phyloP scores from a whole-genome alignment of 257 asterid species.

The Fraxinus pennsylvanica region DNA sequence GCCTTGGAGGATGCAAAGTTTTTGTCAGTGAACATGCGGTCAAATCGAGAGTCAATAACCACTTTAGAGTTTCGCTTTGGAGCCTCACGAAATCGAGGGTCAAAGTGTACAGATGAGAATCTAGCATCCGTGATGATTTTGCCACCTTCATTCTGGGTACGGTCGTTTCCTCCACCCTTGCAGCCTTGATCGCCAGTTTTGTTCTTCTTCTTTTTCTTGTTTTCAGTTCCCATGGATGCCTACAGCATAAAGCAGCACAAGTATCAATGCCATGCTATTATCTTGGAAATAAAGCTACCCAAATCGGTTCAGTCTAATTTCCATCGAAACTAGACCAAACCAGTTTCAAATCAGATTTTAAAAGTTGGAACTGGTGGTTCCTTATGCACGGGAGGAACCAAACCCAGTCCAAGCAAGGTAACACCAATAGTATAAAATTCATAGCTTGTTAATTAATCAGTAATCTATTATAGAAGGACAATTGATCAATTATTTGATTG shows the following conservation, averaged over 20 bases:
- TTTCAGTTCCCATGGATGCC: conserved; percentile 45
- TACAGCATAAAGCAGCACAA: neutral
- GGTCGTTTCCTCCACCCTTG: conserved; percentile 17
- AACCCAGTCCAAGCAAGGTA: too few species aligned
- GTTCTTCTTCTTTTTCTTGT: conserved; percentile 37
- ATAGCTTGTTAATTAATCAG: too few species aligned
- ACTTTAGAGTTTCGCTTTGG: conserved; percentile 69
- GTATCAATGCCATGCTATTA: neutral
- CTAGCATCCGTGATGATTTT: conserved; percentile 63
- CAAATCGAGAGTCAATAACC: conserved; percentile 73
- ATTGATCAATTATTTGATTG: too few species aligned
- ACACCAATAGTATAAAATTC: too few species aligned
- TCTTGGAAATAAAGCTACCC: neutral
- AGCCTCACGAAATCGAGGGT: conserved; percentile 86
- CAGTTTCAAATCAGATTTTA: neutral
- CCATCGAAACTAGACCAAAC: neutral
- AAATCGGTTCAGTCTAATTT: neutral
- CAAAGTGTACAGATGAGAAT: conserved; percentile 67
- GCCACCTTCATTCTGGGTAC: conserved; percentile 8
- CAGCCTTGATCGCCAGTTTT: conserved; percentile 17
- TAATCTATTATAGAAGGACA: too few species aligned
- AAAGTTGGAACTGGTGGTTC: too few species aligned
- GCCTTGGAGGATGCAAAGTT: conserved; percentile 60
- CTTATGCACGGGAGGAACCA: too few species aligned
- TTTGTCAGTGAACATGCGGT: conserved; percentile 52